These are phyloP conservation scores for Wallacemonas sp. DNA, from an alignment of 208 protist species.

Conservation along the genomic window DNA sequence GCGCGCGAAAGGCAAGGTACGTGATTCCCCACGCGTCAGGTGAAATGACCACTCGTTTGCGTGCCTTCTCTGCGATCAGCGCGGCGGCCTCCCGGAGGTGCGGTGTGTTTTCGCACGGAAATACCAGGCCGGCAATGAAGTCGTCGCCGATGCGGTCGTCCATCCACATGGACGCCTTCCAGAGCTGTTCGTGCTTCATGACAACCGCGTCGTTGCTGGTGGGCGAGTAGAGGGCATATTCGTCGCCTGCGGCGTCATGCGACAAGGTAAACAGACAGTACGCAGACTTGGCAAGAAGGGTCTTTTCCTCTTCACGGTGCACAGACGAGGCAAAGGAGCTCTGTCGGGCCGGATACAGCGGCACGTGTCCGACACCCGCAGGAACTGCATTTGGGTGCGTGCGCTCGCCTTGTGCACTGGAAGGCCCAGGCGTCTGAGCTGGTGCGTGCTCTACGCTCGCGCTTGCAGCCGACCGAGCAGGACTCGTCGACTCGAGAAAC, in stretches of 20 bases:
- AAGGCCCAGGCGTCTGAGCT: no score
- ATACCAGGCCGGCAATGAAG: slow-evolving; percentile 84
- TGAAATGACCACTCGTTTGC: slow-evolving; percentile 60
- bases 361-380: not conserved
- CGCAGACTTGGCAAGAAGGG: slow-evolving; percentile 74
- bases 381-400: not conserved
- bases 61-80: slow-evolving; percentile 56
- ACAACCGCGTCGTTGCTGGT: slow-evolving; percentile 78
- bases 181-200: slow-evolving; percentile 49
- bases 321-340: slow-evolving; percentile 45
- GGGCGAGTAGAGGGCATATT: slow-evolving; percentile 74
- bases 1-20: slow-evolving; percentile 77
- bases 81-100: slow-evolving; percentile 44
- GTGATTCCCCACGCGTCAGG: slow-evolving; percentile 86
- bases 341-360: slow-evolving; percentile 50
- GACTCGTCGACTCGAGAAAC: no score
- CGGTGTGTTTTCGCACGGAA: slow-evolving; percentile 51
- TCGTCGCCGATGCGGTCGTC: slow-evolving; percentile 80
- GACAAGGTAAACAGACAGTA: slow-evolving; percentile 84
- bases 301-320: slow-evolving; percentile 43
- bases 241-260: slow-evolving; percentile 29
- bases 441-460: no score
- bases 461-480: no score
- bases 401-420: no score
- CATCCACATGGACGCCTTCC: slow-evolving; percentile 85